Evolutionary conservation across 148 eudicot species (phyloP), one percentile per base, ranked within the genome.

Genomic region (Vaccinium corymbosum): DNA sequence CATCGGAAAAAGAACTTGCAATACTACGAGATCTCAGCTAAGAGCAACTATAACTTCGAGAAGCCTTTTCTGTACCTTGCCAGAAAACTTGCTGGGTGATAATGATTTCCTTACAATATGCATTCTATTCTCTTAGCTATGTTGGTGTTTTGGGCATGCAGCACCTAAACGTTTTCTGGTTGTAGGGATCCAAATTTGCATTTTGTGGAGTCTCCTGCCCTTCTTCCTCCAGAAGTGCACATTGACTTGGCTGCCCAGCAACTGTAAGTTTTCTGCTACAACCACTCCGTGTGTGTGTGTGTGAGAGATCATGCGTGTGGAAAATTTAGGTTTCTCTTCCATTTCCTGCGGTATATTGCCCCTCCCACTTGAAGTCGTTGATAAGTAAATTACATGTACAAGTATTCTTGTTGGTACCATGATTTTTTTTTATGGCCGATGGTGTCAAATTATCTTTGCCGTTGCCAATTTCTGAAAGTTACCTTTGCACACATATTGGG

Each of bases 11-110:
- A 88, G 85, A 90, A 86, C 80, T 79, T 90, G 81, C 90, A 88
- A 79, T 88, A 88, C 83, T 88, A 90, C 53, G 92, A 90, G 87
- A 90, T 90, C 16, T 90, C 92, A 50, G 92, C 92, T 0, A 90
- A 90, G 90, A 90, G 92, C 57, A 88, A 90, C 79, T 90, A 90
- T 86, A 90, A 90, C 85, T 88, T 85, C 38, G 90, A 90, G 87
- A 90, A 90, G 85, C 92, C 92, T 35, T 90, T 85, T 56, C 88
- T 90, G 14, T 90, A 90, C 84, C 92, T 90, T 49, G 92, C 92
- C 64, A 87, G 92, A 70, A 90, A 90, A 76, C 90, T 90, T 85
- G 90, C 92, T 50, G 92, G 92, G 90, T 89, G 78, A 76, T 57
- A 7, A 7, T 22, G 12, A 19, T 86, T 6, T 66, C 59, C 78